Conservation (phyloP, 768 basidiomycete genomes). For the Auriculariales sp. region DNA sequence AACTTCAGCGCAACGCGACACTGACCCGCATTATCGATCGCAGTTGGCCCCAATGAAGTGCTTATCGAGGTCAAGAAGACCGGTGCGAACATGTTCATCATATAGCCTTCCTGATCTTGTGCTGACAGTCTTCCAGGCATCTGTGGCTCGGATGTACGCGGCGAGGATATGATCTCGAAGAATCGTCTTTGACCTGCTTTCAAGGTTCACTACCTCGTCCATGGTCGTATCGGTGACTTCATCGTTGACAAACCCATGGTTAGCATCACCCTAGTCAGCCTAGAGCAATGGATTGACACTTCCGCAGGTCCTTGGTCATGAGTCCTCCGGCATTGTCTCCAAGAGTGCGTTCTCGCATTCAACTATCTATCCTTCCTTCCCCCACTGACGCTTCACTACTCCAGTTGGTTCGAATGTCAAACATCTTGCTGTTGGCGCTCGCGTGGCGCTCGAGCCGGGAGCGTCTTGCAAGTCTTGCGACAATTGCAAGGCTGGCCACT, state of each 20-base stretch:
- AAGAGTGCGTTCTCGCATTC: slow-evolving; percentile 30
- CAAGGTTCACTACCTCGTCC: slow-evolving; percentile 66
- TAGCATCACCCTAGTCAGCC: slow-evolving; percentile 6
- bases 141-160: slow-evolving; percentile 72
- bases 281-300: neutral
- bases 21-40: neutral
- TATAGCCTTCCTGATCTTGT: slow-evolving; percentile 2
- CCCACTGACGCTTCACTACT: neutral
- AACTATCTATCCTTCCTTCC: neutral
- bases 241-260: slow-evolving; percentile 74
- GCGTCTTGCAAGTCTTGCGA: slow-evolving; percentile 72
- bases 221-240: slow-evolving; percentile 70
- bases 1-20: neutral
- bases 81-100: slow-evolving; percentile 28
- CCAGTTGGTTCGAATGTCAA: slow-evolving; percentile 66
- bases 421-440: slow-evolving; percentile 65
- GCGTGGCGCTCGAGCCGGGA: slow-evolving; percentile 87
- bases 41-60: slow-evolving; percentile 62
- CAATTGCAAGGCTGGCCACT: slow-evolving; percentile 71
- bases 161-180: slow-evolving; percentile 6
- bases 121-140: slow-evolving; percentile 39
- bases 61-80: slow-evolving; percentile 88
- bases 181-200: slow-evolving; percentile 4
- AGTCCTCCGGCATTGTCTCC: slow-evolving; percentile 67
- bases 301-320: slow-evolving; percentile 72